Conservation (phyloP, 352 stramenopile species). For the Pythium vanterpoolii region DNA sequence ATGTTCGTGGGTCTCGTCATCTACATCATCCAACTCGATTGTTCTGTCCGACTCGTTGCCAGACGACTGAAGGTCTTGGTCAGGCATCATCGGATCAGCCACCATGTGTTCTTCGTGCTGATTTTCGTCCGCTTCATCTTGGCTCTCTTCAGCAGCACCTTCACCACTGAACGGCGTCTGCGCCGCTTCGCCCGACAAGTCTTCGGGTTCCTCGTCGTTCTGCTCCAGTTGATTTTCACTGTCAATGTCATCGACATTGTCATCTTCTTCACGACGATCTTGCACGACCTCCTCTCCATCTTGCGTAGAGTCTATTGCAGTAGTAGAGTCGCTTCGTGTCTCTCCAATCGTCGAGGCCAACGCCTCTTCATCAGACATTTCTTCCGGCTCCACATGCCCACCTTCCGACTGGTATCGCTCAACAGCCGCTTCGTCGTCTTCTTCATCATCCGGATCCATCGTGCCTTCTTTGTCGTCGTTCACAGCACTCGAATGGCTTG, state of each 20-base stretch:
- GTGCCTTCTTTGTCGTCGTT: background rate
- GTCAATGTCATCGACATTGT: background rate
- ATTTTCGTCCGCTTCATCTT: background rate
- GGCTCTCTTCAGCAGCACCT: background rate
- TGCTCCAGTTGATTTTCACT: background rate
- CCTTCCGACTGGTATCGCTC: background rate
- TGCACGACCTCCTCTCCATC: background rate
- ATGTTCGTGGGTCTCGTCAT: background rate
- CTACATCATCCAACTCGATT: background rate
- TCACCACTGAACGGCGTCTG: background rate
- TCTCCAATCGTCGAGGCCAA: background rate
- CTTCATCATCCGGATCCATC: background rate
- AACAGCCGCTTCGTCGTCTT: background rate
- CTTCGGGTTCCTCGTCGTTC: background rate
- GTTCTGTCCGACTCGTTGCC: constrained; percentile 5
- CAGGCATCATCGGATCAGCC: background rate
- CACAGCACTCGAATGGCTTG: background rate
- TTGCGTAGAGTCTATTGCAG: background rate
- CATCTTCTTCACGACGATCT: background rate
- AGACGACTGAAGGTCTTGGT: background rate
- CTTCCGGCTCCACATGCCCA: too few relatives aligned
- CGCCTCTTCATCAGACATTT: background rate
- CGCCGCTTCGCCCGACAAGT: background rate
- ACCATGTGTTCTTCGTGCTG: background rate
- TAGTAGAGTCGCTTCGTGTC: background rate